Evolutionary conservation across 1,139 yeast species (phyloP).

Genomic region (Zhuliangozyma blackwelliae): DNA sequence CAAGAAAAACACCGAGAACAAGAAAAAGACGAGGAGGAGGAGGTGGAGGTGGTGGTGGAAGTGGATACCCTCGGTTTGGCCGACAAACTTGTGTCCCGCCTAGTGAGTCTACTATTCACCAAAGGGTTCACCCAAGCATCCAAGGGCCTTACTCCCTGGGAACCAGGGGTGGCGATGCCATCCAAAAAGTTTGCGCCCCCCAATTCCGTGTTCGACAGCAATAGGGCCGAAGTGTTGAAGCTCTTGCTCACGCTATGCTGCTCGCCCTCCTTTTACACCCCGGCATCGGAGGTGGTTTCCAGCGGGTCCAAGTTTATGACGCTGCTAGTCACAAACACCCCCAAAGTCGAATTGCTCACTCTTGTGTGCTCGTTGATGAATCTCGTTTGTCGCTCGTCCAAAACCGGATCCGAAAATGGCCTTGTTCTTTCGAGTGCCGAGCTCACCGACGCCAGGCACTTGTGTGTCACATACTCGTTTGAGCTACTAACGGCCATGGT

Average conservation of each 20-base stretch:
- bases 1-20: no score
- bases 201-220: slow-evolving; percentile 52
- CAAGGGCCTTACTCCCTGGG: slow-evolving; percentile 49
- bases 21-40: no score
- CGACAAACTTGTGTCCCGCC: slow-evolving; percentile 38
- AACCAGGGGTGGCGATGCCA: slow-evolving; percentile 63
- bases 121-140: slow-evolving; percentile 49
- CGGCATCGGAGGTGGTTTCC: slow-evolving; percentile 40
- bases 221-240: slow-evolving; percentile 64
- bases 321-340: slow-evolving; percentile 49
- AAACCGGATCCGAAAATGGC: slow-evolving; percentile 35
- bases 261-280: slow-evolving; percentile 57
- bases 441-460: slow-evolving; percentile 45
- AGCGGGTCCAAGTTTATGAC: slow-evolving; percentile 59
- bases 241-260: slow-evolving; percentile 55
- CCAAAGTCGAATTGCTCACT: slow-evolving; percentile 45
- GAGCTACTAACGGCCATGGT: slow-evolving; percentile 62
- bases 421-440: slow-evolving; percentile 19
- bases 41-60: neutral
- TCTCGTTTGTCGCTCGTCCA: slow-evolving; percentile 41
- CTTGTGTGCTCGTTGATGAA: slow-evolving; percentile 71
- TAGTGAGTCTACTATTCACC: slow-evolving; percentile 54
- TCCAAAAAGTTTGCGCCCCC: slow-evolving; percentile 40
- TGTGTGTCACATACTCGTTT: slow-evolving; percentile 52
- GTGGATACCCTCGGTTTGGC: slow-evolving; percentile 37